Evolutionary conservation across 2,329 filamentous ascomycete genomes (phyloP).

Genomic region (Pseudogymnoascus sp.): DNA sequence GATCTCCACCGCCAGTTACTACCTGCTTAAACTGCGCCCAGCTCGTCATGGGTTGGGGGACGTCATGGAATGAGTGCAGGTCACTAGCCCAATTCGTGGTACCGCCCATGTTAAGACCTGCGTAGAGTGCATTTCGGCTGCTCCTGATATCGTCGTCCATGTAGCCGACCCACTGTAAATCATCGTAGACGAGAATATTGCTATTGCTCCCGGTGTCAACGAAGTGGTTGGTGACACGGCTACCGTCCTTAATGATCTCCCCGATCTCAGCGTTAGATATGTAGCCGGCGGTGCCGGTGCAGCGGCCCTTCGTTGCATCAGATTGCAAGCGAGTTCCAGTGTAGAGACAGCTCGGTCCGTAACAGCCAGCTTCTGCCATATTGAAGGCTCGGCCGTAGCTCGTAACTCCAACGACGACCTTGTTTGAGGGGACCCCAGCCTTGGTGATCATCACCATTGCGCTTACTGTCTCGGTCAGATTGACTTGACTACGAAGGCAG

Average conservation of each 20-base stretch:
- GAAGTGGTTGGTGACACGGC: constrained; percentile 15
- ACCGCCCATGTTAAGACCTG: constrained; percentile 24
- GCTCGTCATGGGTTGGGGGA: not conserved
- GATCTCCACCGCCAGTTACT: constrained; percentile 16
- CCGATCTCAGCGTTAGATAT: constrained; percentile 30
- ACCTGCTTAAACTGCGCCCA: constrained; percentile 1
- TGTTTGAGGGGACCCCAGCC: constrained; percentile 24
- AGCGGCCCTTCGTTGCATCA: constrained; percentile 26
- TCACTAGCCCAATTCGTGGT: constrained; percentile 32
- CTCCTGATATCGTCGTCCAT: constrained; percentile 21
- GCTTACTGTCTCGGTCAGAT: constrained; percentile 31
- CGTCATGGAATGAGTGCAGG: constrained; percentile 15
- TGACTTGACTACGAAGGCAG: constrained; percentile 32
- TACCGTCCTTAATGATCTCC: constrained; percentile 23
- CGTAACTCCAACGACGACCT: constrained; percentile 29
- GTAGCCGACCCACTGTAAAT: constrained; percentile 24
- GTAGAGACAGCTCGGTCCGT: constrained; percentile 19
- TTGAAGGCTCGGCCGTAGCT: constrained; percentile 32
- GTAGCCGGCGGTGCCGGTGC: constrained; percentile 30
- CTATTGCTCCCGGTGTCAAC: constrained; percentile 14
- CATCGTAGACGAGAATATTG: constrained; percentile 21
- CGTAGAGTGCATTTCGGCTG: constrained; percentile 19
- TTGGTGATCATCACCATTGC: constrained; percentile 35
- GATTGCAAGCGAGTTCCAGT: constrained; percentile 21
- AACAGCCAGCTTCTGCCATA: constrained; percentile 29